Evolutionary conservation across 495 filamentous ascomycete species (phyloP).

Genomic region (Aspergillus panamensis): DNA sequence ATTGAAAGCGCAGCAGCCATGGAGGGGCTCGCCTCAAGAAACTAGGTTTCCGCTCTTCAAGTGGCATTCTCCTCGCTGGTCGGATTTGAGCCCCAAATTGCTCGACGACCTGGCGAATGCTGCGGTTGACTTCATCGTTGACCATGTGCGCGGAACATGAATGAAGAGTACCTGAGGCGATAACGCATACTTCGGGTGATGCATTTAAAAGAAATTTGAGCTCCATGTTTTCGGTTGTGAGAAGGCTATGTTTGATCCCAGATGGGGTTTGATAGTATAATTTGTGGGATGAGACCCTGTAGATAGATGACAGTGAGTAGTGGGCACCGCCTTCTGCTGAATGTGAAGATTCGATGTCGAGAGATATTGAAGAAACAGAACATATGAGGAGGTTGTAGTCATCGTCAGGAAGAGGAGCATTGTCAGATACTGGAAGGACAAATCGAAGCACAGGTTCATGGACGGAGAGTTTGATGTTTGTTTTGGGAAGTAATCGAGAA

Average conservation of each 20-base stretch:
- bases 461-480: conserved; percentile 89
- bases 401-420: conserved; percentile 48
- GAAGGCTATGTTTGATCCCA: conserved; percentile 75
- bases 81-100: conserved; percentile 67
- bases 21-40: conserved; percentile 72
- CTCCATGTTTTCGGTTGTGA: conserved; percentile 82
- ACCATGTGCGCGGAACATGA: conserved; percentile 88
- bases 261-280: conserved; percentile 92
- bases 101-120: conserved; percentile 83
- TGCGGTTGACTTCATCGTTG: conserved; percentile 83
- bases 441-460: conserved; percentile 94
- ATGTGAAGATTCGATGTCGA: conserved; percentile 93
- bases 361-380: conserved; percentile 83
- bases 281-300: conserved; percentile 81
- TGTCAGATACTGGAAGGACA: conserved; percentile 70
- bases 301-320: conserved; percentile 77
- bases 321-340: conserved; percentile 78
- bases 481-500: conserved; percentile 89
- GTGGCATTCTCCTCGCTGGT: conserved; percentile 55
- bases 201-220: conserved; percentile 80
- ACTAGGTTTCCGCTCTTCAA: conserved; percentile 52
- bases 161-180: conserved; percentile 74
- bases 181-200: conserved; percentile 77
- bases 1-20: conserved; percentile 79
- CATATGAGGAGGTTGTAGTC: conserved; percentile 95